Evolutionary conservation across 768 basidiomycete species (phyloP).

Genomic region (Pilatotrama ljubarskyi): DNA sequence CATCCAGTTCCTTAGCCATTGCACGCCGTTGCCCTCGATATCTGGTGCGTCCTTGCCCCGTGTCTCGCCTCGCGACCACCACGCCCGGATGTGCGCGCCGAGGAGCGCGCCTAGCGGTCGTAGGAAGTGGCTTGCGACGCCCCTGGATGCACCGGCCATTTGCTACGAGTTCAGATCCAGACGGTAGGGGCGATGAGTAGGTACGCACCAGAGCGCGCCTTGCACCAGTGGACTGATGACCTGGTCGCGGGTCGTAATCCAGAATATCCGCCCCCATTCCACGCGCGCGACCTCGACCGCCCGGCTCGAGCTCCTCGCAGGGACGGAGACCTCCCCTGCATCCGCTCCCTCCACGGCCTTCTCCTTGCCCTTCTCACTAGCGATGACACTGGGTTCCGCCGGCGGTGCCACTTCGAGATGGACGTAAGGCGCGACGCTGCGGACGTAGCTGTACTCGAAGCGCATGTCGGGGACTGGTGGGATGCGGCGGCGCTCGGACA

Average conservation of each 20-base stretch:
- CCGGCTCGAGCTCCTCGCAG: neutral
- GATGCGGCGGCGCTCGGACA: conserved; percentile 34
- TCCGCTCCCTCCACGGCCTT: conserved; percentile 27
- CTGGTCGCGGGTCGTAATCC: conserved; percentile 69
- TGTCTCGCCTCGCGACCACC: conserved; percentile 23
- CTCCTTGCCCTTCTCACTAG: conserved; percentile 35
- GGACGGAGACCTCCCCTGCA: conserved; percentile 20
- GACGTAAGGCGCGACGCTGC: conserved; percentile 55
- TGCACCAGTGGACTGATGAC: conserved; percentile 67
- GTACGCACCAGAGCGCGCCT: conserved; percentile 62
- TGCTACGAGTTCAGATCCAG: neutral
- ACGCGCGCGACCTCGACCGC: conserved; percentile 32
- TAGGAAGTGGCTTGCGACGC: conserved; percentile 46
- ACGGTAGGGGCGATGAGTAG: neutral
- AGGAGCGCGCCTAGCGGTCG: conserved; percentile 34
- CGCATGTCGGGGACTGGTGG: conserved; percentile 71
- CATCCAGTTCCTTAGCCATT: conserved; percentile 43
- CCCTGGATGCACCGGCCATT: conserved; percentile 35
- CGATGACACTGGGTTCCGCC: neutral
- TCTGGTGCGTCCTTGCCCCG: conserved; percentile 1
- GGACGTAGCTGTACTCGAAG: conserved; percentile 71
- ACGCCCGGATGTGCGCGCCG: conserved; percentile 20
- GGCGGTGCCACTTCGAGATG: conserved; percentile 35
- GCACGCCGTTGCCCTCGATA: conserved; percentile 41
- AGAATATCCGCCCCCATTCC: conserved; percentile 57